These are phyloP conservation scores for Exophiala bonariae DNA, from an alignment of 2,329 filamentous ascomycete genomes.

Conservation along the genomic window DNA sequence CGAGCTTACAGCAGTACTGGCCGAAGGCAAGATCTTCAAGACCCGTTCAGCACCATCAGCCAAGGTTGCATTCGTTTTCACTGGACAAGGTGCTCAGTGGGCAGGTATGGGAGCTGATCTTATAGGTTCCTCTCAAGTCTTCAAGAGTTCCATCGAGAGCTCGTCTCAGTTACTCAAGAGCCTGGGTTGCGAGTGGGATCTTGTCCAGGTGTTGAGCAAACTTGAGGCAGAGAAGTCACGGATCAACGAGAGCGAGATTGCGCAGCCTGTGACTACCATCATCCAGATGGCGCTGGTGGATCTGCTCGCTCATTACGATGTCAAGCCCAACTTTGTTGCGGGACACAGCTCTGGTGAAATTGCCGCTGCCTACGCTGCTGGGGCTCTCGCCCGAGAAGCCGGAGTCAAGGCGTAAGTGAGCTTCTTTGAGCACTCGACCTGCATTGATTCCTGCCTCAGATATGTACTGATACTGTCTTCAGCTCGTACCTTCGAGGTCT, in stretches of 20 bases:
- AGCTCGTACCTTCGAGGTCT: slow-evolving; percentile 33
- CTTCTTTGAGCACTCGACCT: no score
- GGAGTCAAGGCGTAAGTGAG: no score
- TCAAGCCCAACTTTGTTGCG: slow-evolving; percentile 20
- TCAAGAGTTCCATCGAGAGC: no score
- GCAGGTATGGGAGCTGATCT: slow-evolving; percentile 21
- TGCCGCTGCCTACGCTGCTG: slow-evolving; percentile 26
- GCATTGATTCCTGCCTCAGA: no score
- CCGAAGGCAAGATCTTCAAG: no score
- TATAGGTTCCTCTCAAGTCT: neutral
- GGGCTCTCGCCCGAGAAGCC: slow-evolving; percentile 1
- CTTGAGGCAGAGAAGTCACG: slow-evolving; percentile 1
- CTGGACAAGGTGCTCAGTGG: slow-evolving; percentile 28
- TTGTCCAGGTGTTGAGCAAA: no score
- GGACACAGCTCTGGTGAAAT: slow-evolving; percentile 34
- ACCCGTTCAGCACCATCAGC: neutral
- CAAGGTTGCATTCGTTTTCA: slow-evolving; percentile 16
- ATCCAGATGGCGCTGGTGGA: slow-evolving; percentile 29
- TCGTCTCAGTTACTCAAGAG: no score
- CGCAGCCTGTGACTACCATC: slow-evolving; percentile 22
- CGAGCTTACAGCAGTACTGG: no score
- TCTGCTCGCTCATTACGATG: slow-evolving; percentile 19
- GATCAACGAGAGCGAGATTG: slow-evolving; percentile 14
- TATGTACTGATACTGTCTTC: slow-evolving; percentile 24
- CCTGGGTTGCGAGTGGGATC: no score